These are phyloP conservation scores for Penicillium sp. DNA, from an alignment of 2,329 filamentous ascomycete species.

Conservation along the genomic window DNA sequence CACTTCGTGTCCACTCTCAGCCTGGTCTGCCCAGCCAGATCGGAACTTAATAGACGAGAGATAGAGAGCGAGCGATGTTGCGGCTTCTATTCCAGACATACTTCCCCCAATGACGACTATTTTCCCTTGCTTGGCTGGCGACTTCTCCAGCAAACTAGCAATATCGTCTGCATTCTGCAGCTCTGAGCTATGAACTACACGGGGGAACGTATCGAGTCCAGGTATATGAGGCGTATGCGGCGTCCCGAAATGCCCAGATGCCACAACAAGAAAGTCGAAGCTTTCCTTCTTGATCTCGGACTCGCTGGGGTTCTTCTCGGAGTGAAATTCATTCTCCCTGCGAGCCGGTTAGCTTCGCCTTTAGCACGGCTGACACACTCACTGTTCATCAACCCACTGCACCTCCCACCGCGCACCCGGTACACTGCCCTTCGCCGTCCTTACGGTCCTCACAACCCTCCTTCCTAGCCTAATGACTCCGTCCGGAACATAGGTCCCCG, in stretches of 20 bases:
- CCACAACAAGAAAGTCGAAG: conserved; percentile 75
- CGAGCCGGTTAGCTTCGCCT: not conserved
- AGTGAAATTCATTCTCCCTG: no score
- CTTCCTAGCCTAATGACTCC: conserved; percentile 57
- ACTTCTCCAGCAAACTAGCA: conserved; percentile 9
- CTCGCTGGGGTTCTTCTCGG: not conserved
- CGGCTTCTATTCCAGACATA: conserved; percentile 81
- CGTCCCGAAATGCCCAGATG: conserved; percentile 76
- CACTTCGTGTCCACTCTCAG: conserved; percentile 48
- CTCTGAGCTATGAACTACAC: conserved; percentile 70
- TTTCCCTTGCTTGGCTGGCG: conserved; percentile 54
- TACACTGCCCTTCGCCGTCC: conserved; percentile 11
- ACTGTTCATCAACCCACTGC: conserved; percentile 34
- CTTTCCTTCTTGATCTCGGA: conserved; percentile 27
- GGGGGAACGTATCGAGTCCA: conserved; percentile 34
- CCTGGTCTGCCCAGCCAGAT: conserved; percentile 52
- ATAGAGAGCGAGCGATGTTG: conserved; percentile 72
- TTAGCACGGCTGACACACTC: not conserved
- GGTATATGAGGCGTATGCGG: conserved; percentile 58
- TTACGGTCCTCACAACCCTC: conserved; percentile 38
- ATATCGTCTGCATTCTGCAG: conserved; percentile 60
- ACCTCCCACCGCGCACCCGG: conserved; percentile 46
- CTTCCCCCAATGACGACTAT: conserved; percentile 79
- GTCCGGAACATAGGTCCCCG: conserved; percentile 59
- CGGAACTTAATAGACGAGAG: conserved; percentile 65